Percentiles rank a stretch among this genome's conserved stretches.
phyloP scores from a whole-genome alignment of 345 rosid species.

The Luvunga scandens region DNA sequence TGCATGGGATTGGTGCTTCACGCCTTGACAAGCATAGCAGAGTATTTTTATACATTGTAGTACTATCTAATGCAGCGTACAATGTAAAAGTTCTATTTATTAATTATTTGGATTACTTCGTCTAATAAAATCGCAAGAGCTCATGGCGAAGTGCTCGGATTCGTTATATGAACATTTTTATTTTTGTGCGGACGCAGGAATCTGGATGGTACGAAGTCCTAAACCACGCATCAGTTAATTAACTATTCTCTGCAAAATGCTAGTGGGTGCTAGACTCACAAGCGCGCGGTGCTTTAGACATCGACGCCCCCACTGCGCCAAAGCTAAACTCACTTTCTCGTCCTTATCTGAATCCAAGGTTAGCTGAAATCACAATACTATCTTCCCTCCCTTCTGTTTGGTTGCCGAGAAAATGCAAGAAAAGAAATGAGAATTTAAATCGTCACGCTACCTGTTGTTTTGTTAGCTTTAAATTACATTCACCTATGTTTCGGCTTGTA shows the following conservation, averaged over 20 bases:
- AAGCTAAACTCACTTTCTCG: slow-evolving; percentile 15
- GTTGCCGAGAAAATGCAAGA: slow-evolving; percentile 2
- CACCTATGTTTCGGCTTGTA: background rate
- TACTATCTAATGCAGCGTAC: too few species aligned
- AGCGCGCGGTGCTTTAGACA: slow-evolving; percentile 14
- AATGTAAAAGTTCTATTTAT: too few species aligned
- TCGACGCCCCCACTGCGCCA: slow-evolving; percentile 9
- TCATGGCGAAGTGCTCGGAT: too few species aligned
- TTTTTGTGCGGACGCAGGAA: background rate
- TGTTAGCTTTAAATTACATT: background rate
- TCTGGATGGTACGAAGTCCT: background rate
- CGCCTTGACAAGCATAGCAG: too few species aligned
- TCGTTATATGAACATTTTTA: background rate
- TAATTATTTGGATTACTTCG: too few species aligned
- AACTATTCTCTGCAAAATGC: slow-evolving; percentile 13
- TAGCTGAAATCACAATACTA: background rate
- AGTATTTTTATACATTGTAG: too few species aligned
- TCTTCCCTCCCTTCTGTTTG: background rate
- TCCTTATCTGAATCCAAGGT: slow-evolving; percentile 31
- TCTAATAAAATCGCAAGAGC: too few species aligned
- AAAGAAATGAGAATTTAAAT: background rate
- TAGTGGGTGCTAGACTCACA: slow-evolving; percentile 7
- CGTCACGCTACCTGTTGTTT: too few species aligned
- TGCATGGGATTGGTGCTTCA: too few species aligned
- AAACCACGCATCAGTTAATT: background rate